These are phyloP conservation scores for Leptomonas pyrrhocoris DNA, from an alignment of 208 protist species.

Conservation along the genomic window DNA sequence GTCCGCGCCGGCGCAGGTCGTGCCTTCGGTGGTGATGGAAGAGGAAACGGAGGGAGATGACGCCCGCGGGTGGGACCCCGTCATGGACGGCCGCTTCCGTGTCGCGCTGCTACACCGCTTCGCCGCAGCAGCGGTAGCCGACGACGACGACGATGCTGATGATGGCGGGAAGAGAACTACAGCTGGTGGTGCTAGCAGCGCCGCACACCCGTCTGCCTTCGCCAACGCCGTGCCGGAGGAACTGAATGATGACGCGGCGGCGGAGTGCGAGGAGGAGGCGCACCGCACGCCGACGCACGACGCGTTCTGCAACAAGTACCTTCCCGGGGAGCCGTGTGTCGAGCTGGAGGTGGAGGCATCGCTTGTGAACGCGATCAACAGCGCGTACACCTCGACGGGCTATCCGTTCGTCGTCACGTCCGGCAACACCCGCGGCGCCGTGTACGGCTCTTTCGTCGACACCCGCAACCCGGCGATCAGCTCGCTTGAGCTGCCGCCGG, in stretches of 20 bases:
- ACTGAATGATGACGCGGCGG: constrained; percentile 12
- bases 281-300: constrained; percentile 23
- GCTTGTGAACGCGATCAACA: constrained; percentile 71
- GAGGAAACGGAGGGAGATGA: too few relatives aligned
- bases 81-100: constrained; percentile 47
- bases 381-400: constrained; percentile 75
- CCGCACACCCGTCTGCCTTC: constrained; percentile 13
- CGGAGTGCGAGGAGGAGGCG: constrained; percentile 15
- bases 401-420: constrained; percentile 63
- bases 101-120: constrained; percentile 38
- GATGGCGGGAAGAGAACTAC: neutral
- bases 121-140: constrained; percentile 14
- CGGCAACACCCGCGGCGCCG: constrained; percentile 36
- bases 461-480: constrained; percentile 55
- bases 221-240: constrained; percentile 20
- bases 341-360: constrained; percentile 49
- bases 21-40: constrained; percentile 3
- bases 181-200: too few relatives aligned
- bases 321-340: constrained; percentile 40
- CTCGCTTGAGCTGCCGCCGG: constrained; percentile 70
- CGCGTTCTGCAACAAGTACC: constrained; percentile 31
- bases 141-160: neutral
- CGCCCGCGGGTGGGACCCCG: constrained; percentile 39
- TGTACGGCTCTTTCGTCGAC: constrained; percentile 81
- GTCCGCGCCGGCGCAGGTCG: constrained; percentile 12